Evolutionary conservation across 345 rosid species (phyloP).

Genomic region (Corchorus olitorius): DNA sequence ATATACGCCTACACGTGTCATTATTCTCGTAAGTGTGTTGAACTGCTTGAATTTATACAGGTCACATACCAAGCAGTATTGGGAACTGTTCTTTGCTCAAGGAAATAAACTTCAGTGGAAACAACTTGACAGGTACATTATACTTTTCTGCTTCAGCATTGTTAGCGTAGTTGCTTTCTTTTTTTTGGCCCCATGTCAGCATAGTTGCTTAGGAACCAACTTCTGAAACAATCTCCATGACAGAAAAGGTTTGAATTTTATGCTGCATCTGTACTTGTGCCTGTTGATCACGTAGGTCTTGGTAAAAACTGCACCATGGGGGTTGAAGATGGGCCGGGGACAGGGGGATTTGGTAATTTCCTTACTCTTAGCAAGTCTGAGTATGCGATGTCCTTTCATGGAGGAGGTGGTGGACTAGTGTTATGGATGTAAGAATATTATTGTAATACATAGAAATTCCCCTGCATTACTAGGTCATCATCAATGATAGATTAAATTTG

Average conservation of each 20-base stretch:
- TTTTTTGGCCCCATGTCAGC: neutral
- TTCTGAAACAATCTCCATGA: neutral
- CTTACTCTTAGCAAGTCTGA: neutral
- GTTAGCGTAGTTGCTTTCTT: neutral
- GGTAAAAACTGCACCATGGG: too few species aligned
- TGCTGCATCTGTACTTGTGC: neutral
- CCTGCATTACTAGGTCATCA: neutral
- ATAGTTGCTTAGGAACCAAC: neutral
- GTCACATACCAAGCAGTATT: slow-evolving; percentile 23
- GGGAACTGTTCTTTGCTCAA: slow-evolving; percentile 20
- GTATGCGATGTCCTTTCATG: neutral
- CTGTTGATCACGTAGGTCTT: neutral
- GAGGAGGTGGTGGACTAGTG: neutral
- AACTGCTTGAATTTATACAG: neutral
- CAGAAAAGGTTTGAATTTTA: neutral
- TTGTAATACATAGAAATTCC: neutral
- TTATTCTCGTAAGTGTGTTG: neutral
- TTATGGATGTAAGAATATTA: neutral
- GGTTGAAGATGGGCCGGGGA: neutral
- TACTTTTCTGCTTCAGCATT: neutral
- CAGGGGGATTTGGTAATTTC: neutral
- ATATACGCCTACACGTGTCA: neutral
- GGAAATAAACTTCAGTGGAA: neutral
- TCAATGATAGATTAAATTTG: neutral
- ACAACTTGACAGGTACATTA: slow-evolving; percentile 23